These are phyloP conservation scores for Xylariaceae sp. DNA, from an alignment of 2,329 filamentous ascomycete species.

Conservation along the genomic window DNA sequence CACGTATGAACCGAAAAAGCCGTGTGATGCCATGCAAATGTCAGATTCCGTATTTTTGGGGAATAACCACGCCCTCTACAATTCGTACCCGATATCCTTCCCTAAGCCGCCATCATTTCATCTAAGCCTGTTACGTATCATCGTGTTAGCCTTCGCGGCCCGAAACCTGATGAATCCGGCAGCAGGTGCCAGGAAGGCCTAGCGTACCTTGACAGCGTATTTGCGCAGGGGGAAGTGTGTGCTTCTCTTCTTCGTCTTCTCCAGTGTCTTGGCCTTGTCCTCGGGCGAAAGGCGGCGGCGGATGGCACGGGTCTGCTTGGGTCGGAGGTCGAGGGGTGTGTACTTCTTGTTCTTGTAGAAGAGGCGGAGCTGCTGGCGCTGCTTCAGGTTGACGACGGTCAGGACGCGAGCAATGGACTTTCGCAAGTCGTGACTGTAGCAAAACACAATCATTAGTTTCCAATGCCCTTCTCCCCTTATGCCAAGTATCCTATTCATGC, in stretches of 20 bases:
- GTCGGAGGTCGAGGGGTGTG: constrained; percentile 93
- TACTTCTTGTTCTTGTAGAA: constrained; percentile 99
- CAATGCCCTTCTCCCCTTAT: too few species aligned
- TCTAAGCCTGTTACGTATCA: constrained; percentile 13
- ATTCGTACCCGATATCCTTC: constrained; percentile 21
- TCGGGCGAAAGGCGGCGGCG: constrained; percentile 89
- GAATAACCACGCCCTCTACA: constrained; percentile 31
- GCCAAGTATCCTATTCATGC: too few species aligned
- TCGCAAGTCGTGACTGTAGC: constrained; percentile 85
- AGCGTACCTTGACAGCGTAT: constrained; percentile 91
- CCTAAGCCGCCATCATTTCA: constrained; percentile 21
- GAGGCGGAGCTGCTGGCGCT: constrained; percentile 92
- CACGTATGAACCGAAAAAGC: constrained; percentile 36
- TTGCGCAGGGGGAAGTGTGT: constrained; percentile 98
- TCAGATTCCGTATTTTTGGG: constrained; percentile 29
- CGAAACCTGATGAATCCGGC: neutral
- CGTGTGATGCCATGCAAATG: constrained; percentile 36
- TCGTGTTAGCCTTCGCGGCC: neutral
- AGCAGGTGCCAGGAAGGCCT: neutral
- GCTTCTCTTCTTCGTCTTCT: constrained; percentile 95
- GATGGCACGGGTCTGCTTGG: constrained; percentile 98
- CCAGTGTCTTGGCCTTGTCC: constrained; percentile 77
- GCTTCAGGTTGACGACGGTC: constrained; percentile 99
- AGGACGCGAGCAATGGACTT: constrained; percentile 99
- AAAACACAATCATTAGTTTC: constrained; percentile 18